phyloP scores from a whole-genome alignment of 1,139 yeast species.

The Geotrichum klebahnii region DNA sequence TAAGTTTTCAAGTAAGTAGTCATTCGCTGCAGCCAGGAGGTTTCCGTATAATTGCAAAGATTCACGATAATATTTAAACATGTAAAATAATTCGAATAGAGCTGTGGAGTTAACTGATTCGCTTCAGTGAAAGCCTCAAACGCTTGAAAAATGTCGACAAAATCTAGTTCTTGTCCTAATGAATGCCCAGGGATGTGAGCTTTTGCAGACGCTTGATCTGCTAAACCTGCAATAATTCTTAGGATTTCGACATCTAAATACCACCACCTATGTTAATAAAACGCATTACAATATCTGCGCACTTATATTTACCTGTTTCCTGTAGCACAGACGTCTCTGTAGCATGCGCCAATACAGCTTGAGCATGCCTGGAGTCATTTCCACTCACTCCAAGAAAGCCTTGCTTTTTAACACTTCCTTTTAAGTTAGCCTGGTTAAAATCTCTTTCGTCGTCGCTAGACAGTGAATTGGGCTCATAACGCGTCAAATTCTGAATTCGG shows the following conservation, averaged over 20 bases:
- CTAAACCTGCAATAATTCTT: slow-evolving; percentile 16
- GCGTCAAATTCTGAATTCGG: slow-evolving; percentile 18
- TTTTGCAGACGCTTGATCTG: slow-evolving; percentile 8
- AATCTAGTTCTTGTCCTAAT: slow-evolving; percentile 24
- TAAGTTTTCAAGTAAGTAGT: slow-evolving; percentile 7
- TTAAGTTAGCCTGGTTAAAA: neutral
- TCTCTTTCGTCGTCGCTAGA: slow-evolving; percentile 17
- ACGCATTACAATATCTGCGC: neutral
- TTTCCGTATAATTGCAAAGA: slow-evolving; percentile 7
- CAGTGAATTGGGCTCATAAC: slow-evolving; percentile 16
- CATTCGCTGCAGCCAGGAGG: slow-evolving; percentile 18
- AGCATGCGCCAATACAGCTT: neutral
- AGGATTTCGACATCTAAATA: slow-evolving; percentile 12
- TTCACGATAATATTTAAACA: slow-evolving; percentile 17
- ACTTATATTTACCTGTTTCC: slow-evolving; percentile 2
- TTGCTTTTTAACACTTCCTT: neutral
- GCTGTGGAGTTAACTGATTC: slow-evolving; percentile 23
- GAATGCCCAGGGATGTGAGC: neutral
- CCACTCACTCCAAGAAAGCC: slow-evolving; percentile 6
- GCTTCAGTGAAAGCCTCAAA: slow-evolving; percentile 28
- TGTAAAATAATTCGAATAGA: slow-evolving; percentile 16
- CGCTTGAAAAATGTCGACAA: slow-evolving; percentile 28
- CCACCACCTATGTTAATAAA: neutral
- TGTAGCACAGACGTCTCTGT: slow-evolving; percentile 6
- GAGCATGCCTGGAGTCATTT: slow-evolving; percentile 4